Conservation (phyloP, 2,329 filamentous ascomycete species). For the Fonsecaea monophora region DNA sequence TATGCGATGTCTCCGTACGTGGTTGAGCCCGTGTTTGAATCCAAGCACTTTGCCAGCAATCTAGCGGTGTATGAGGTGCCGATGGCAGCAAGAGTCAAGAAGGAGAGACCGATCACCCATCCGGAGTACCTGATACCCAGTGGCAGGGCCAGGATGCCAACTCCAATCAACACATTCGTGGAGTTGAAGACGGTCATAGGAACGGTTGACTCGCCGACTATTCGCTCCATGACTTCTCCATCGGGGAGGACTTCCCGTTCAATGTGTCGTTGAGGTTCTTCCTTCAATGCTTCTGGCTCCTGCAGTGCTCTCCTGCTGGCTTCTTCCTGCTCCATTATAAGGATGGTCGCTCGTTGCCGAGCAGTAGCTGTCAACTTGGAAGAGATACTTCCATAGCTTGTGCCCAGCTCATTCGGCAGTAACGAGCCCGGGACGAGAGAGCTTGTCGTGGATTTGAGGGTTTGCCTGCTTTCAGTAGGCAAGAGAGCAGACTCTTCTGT, state of each 20-base stretch:
- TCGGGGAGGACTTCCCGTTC: conserved; percentile 38
- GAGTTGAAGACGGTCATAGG: conserved; percentile 97
- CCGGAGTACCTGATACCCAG: conserved; percentile 86
- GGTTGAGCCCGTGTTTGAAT: conserved; percentile 82
- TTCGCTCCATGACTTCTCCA: conserved; percentile 79
- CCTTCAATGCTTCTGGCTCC: conserved; percentile 37
- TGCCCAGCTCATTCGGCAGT: conserved; percentile 47
- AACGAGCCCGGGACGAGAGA: conserved; percentile 23
- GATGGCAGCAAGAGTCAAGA: conserved; percentile 74
- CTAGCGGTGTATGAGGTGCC: conserved; percentile 86
- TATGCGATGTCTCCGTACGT: conserved; percentile 95
- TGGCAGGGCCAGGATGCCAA: conserved; percentile 87
- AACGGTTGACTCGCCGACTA: conserved; percentile 92
- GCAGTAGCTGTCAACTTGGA: conserved; percentile 64
- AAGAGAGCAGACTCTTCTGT: conserved; percentile 41
- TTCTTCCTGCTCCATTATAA: conserved; percentile 60
- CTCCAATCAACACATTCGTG: conserved; percentile 88
- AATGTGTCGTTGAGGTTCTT: conserved; percentile 29
- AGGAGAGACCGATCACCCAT: conserved; percentile 80
- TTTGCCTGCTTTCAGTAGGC: conserved; percentile 23
- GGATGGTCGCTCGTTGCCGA: conserved; percentile 61
- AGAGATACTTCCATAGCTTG: conserved; percentile 65
- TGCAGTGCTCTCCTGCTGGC: conserved; percentile 49
- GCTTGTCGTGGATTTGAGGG: conserved; percentile 17
- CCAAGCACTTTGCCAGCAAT: conserved; percentile 84